Percentiles rank a stretch among this genome's conserved stretches.
Evolutionary conservation across 495 filamentous ascomycete genomes (phyloP).

Genomic region (Trichoderma parareesei): DNA sequence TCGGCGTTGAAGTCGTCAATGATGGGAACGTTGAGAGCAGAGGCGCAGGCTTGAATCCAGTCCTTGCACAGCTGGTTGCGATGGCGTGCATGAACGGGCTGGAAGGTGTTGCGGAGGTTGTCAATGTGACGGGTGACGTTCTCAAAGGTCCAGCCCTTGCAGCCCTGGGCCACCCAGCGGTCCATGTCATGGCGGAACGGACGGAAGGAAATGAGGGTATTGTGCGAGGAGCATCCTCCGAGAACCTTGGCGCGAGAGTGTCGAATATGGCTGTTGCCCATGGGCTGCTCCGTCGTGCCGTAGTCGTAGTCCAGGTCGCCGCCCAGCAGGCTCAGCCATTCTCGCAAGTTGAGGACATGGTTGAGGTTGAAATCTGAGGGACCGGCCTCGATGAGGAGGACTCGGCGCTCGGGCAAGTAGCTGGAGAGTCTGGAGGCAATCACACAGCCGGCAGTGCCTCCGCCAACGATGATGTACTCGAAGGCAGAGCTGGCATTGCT

Average conservation of each 20-base stretch:
- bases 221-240: constrained; percentile 80
- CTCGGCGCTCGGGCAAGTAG: constrained; percentile 57
- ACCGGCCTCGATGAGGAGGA: constrained; percentile 59
- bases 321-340: constrained; percentile 70
- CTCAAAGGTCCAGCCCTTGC: constrained; percentile 70
- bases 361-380: constrained; percentile 39
- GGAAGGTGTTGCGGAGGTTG: constrained; percentile 68
- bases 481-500: constrained; percentile 16
- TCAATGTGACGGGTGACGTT: constrained; percentile 68
- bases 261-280: constrained; percentile 61
- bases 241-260: constrained; percentile 80
- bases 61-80: constrained; percentile 79
- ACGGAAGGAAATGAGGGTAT: constrained; percentile 78
- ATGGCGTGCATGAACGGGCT: constrained; percentile 68
- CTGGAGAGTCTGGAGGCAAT: constrained; percentile 54
- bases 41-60: constrained; percentile 68
- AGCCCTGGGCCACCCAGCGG: constrained; percentile 59
- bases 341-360: constrained; percentile 58
- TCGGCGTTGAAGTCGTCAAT: constrained; percentile 75
- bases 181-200: constrained; percentile 74
- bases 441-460: constrained; percentile 79
- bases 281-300: constrained; percentile 74
- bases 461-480: constrained; percentile 79
- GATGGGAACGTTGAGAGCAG: constrained; percentile 63
- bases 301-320: constrained; percentile 84